Percentiles rank a stretch among this genome's conserved stretches.
Conservation (phyloP, 768 basidiomycete genomes). For the Lentinula boryana region DNA sequence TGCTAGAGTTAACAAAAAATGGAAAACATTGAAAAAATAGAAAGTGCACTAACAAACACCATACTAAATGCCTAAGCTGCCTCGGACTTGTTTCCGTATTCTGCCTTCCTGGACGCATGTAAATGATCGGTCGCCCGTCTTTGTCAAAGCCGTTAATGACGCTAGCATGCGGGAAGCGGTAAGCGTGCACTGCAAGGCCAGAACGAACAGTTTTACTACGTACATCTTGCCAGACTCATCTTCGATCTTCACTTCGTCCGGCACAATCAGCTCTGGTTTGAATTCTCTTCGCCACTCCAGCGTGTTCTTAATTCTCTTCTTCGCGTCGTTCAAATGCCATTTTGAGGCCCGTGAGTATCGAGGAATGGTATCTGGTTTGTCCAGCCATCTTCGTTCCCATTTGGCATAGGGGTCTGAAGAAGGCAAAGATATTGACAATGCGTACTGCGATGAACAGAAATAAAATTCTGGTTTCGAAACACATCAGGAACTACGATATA, state of each 20-base stretch:
- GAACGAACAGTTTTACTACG: conserved; percentile 16
- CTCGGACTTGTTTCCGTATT: conserved; percentile 75
- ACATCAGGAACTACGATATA: conserved; percentile 17
- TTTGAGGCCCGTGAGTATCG: conserved; percentile 86
- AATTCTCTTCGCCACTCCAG: conserved; percentile 83
- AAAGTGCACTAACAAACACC: conserved; percentile 60
- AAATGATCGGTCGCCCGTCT: conserved; percentile 83
- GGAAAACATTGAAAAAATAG: neutral
- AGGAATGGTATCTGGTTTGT: conserved; percentile 56
- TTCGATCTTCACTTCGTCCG: conserved; percentile 76
- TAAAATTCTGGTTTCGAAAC: neutral
- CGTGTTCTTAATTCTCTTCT: conserved; percentile 72
- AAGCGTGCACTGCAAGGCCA: neutral
- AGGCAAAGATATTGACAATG: conserved; percentile 57
- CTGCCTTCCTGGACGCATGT: conserved; percentile 84
- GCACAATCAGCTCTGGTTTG: conserved; percentile 78
- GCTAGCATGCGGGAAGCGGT: conserved; percentile 26
- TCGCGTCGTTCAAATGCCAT: conserved; percentile 73
- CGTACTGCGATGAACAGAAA: conserved; percentile 45
- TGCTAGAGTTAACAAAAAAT: neutral
- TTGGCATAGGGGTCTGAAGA: conserved; percentile 61
- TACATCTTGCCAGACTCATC: conserved; percentile 88
- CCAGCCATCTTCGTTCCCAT: conserved; percentile 78
- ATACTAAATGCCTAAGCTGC: conserved; percentile 82
- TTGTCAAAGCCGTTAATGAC: conserved; percentile 81